Evolutionary conservation across 176 grass and related monocot species (phyloP).

Genomic region (Aegilops tauschii): DNA sequence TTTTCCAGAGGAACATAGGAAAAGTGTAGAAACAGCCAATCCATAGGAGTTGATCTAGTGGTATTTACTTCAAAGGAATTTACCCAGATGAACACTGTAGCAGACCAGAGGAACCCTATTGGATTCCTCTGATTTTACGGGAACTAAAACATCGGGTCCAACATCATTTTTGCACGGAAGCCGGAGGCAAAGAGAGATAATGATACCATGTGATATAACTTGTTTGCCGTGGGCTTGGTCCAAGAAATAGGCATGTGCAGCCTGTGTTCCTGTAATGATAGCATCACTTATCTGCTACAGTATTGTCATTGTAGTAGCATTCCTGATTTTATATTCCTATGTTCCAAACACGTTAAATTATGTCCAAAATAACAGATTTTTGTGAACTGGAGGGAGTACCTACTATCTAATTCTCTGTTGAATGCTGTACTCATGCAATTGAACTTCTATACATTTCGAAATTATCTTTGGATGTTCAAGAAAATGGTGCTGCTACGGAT

Average conservation of each 20-base stretch:
- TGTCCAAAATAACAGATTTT: not conserved
- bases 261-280: not conserved
- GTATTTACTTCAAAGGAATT: not conserved
- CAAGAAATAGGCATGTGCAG: not conserved
- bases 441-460: not conserved
- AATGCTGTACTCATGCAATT: not conserved
- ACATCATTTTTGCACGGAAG: not conserved
- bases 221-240: not conserved
- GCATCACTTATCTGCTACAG: not conserved
- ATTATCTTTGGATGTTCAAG: not conserved
- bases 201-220: not conserved
- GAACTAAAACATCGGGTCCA: not conserved
- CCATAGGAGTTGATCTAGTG: too few species aligned
- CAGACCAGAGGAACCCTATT: not conserved
- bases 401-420: not conserved
- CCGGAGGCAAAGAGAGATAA: not conserved
- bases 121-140: not conserved
- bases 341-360: not conserved
- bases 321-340: not conserved
- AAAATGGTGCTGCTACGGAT: conserved; percentile 6
- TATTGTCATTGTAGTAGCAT: not conserved
- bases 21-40: not conserved
- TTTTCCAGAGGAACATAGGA: not conserved
- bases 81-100: not conserved
- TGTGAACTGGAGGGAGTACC: not conserved